Conservation (phyloP, 768 basidiomycete genomes). For the Amanita brunnescens region DNA sequence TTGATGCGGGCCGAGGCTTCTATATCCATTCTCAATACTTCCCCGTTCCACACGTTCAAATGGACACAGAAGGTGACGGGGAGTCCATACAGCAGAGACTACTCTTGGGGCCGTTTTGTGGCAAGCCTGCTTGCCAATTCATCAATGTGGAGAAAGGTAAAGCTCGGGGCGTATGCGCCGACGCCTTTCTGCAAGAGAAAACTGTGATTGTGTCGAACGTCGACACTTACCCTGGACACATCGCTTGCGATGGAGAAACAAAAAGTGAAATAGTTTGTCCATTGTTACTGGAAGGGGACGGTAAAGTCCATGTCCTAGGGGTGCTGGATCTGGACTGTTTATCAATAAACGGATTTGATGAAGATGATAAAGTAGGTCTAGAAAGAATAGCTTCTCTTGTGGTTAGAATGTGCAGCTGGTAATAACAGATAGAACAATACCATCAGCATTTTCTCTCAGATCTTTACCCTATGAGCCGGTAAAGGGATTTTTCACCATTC, state of each 20-base stretch:
- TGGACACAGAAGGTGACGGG: conserved; percentile 9
- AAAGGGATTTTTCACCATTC: conserved; percentile 77
- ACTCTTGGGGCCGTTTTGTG: conserved; percentile 79
- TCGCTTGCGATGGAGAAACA: conserved; percentile 88
- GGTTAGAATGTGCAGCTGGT: conserved; percentile 61
- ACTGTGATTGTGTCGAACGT: conserved; percentile 74
- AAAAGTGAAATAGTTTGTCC: conserved; percentile 89
- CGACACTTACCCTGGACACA: conserved; percentile 80
- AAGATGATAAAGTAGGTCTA: conserved; percentile 70
- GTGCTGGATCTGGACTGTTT: conserved; percentile 86
- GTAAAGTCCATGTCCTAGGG: conserved; percentile 32
- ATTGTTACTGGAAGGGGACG: conserved; percentile 34
- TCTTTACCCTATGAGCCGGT: conserved; percentile 83
- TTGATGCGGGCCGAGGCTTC: conserved; percentile 50
- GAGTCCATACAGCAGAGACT: conserved; percentile 26
- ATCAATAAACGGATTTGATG: conserved; percentile 57
- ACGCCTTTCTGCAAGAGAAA: conserved; percentile 49
- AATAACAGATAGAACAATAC: no score
- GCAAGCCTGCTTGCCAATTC: conserved; percentile 85
- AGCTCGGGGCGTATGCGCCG: conserved; percentile 79
- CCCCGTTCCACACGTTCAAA: conserved; percentile 32
- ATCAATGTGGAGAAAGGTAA: conserved; percentile 51
- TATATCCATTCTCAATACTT: conserved; percentile 66
- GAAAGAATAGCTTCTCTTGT: conserved; percentile 63
- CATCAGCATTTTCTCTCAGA: conserved; percentile 76